Percentiles rank a stretch among this genome's conserved stretches.
phyloP scores from a whole-genome alignment of 345 rosid genomes.

The Trapa bicornis region DNA sequence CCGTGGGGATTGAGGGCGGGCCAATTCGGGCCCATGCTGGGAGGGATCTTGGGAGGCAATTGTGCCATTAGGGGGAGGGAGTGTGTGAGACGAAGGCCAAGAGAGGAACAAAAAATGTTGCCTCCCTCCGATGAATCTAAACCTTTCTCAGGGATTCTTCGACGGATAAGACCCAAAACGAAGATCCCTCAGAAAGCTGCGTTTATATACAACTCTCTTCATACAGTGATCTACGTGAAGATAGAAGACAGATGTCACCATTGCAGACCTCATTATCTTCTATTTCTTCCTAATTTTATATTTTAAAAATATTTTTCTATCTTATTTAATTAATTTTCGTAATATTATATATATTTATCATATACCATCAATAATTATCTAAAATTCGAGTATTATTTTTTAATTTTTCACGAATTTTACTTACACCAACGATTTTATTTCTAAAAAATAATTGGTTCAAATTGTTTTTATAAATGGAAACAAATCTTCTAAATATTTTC shows the following conservation, averaged over 20 bases:
- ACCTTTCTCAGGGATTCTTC: not conserved
- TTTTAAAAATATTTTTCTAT: no score
- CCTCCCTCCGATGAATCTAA: not conserved
- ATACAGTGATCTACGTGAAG: not conserved
- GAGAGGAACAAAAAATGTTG: not conserved
- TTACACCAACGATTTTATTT: no score
- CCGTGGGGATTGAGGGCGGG: slow-evolving; percentile 37
- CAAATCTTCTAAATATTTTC: no score
- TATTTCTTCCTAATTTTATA: no score
- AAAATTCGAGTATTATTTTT: no score
- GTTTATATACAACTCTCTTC: not conserved
- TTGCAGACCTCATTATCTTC: not conserved
- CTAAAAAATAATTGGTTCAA: no score
- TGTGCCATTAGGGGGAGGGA: slow-evolving; percentile 41
- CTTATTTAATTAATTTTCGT: no score
- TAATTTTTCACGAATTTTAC: no score
- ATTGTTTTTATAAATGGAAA: no score
- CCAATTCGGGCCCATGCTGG: slow-evolving; percentile 54
- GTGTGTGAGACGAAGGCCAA: not conserved
- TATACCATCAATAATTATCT: no score
- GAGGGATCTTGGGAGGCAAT: slow-evolving; percentile 84
- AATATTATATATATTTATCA: no score
- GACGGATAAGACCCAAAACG: slow-evolving; percentile 1
- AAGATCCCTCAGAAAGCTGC: slow-evolving; percentile 3
- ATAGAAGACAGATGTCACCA: not conserved